Percentiles rank a stretch among this genome's conserved stretches.
Evolutionary conservation across 148 eudicot genomes (phyloP).

Genomic region (Chenopodium suecicum): DNA sequence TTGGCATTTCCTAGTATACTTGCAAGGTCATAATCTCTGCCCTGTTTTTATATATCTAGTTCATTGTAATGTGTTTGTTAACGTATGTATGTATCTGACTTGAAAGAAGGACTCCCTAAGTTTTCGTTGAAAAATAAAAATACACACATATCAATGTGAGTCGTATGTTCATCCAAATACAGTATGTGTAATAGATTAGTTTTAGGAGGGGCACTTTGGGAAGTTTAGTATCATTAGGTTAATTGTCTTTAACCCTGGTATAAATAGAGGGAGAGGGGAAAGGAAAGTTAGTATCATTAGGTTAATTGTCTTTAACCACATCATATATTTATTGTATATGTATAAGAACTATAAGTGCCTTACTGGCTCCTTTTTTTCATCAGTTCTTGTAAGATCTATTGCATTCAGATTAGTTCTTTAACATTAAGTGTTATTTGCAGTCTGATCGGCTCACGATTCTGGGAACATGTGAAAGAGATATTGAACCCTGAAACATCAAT

Average conservation of each 20-base stretch:
- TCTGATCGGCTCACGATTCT: slow-evolving; percentile 69
- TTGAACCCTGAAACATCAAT: slow-evolving; percentile 75
- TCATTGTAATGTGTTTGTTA: not conserved
- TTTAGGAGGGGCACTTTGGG: no score
- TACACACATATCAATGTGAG: not conserved
- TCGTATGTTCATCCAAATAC: not conserved
- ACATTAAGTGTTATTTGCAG: slow-evolving; percentile 46
- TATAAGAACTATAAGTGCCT: not conserved
- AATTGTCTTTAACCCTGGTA: no score
- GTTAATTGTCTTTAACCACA: no score
- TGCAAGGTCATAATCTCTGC: slow-evolving; percentile 56
- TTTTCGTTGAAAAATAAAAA: not conserved
- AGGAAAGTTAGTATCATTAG: no score
- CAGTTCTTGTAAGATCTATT: not conserved
- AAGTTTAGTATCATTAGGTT: no score
- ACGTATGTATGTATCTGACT: not conserved
- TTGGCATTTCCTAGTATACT: slow-evolving; percentile 86
- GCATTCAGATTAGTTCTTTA: not conserved
- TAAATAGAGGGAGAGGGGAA: no score
- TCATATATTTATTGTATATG: no score
- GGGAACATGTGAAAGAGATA: slow-evolving; percentile 71
- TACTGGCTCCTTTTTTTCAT: not conserved
- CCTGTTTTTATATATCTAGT: not conserved
- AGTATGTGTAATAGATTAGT: no score
- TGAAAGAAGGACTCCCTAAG: not conserved